These are phyloP conservation scores for Spirogloea muscicola DNA, from an alignment of 139 green algal genomes.

Conservation along the genomic window DNA sequence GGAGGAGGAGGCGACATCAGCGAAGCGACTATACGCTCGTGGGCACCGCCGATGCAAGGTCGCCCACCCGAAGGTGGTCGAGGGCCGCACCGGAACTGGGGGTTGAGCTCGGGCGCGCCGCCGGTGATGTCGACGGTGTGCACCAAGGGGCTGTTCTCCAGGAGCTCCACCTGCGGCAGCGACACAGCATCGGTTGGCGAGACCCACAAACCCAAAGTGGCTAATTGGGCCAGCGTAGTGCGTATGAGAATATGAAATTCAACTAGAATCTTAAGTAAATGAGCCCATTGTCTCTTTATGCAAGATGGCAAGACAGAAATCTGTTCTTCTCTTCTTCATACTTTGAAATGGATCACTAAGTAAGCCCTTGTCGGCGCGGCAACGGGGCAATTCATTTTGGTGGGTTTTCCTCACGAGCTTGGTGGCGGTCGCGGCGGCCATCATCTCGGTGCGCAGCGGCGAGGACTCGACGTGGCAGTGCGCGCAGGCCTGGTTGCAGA, in stretches of 20 bases:
- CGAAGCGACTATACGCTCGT: not conserved
- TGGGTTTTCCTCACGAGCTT: constrained; percentile 12
- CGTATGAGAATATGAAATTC: too few relatives aligned
- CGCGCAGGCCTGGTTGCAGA: constrained; percentile 95
- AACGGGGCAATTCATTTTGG: too few relatives aligned
- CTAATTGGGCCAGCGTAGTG: too few relatives aligned
- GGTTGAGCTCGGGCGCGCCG: constrained; percentile 85
- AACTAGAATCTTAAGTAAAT: too few relatives aligned
- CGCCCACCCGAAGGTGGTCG: not conserved
- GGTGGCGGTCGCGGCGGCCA: constrained; percentile 50
- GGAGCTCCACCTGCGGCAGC: constrained; percentile 63
- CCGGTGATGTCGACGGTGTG: constrained; percentile 87
- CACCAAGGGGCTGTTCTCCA: constrained; percentile 54
- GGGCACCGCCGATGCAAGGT: not conserved
- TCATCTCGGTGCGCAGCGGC: constrained; percentile 71
- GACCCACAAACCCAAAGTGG: too few relatives aligned
- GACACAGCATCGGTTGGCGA: too few relatives aligned
- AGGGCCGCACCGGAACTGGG: constrained; percentile 64
- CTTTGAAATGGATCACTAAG: too few relatives aligned
- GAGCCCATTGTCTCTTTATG: too few relatives aligned
- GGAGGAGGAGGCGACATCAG: not conserved
- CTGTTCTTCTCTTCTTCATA: too few relatives aligned
- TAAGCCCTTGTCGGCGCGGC: too few relatives aligned
- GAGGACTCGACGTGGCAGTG: constrained; percentile 97
- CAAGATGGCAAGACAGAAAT: too few relatives aligned